phyloP scores from a whole-genome alignment of 257 asterid genomes.

The Petunia secreta region DNA sequence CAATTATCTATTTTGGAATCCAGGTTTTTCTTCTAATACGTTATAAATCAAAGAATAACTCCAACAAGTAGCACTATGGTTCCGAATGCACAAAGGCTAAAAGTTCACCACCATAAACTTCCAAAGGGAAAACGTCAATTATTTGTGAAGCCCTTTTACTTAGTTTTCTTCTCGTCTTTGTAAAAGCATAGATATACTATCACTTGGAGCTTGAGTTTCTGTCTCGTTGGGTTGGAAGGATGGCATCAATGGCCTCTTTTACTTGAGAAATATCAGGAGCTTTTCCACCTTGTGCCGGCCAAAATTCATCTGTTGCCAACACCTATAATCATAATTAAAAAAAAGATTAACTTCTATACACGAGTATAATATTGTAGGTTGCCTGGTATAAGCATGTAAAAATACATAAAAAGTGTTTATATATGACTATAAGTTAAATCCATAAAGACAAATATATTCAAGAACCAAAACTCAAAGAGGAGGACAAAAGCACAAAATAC shows the following conservation, averaged over 20 bases:
- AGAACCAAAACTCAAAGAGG: neutral
- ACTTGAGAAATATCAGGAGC: conserved; percentile 86
- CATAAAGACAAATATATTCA: neutral
- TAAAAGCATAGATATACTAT: conserved; percentile 16
- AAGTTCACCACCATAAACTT: conserved; percentile 3
- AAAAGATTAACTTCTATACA: neutral
- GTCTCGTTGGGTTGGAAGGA: conserved; percentile 77
- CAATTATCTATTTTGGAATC: neutral
- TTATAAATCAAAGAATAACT: neutral
- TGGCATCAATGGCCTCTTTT: conserved; percentile 83
- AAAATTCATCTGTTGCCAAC: conserved; percentile 89
- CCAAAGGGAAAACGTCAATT: conserved; percentile 18
- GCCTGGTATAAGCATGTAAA: neutral
- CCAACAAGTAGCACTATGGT: neutral
- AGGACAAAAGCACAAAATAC: neutral
- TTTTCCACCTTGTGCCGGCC: conserved; percentile 92
- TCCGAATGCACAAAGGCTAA: neutral
- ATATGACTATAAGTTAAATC: neutral
- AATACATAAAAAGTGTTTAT: neutral
- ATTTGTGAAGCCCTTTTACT: conserved; percentile 21
- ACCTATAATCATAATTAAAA: conserved; percentile 45
- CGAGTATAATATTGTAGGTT: too few relatives aligned
- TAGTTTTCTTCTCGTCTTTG: neutral
- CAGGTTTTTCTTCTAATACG: neutral
- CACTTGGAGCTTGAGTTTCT: conserved; percentile 51